Evolutionary conservation across 345 rosid species (phyloP).

Genomic region (Carallia brachiata): DNA sequence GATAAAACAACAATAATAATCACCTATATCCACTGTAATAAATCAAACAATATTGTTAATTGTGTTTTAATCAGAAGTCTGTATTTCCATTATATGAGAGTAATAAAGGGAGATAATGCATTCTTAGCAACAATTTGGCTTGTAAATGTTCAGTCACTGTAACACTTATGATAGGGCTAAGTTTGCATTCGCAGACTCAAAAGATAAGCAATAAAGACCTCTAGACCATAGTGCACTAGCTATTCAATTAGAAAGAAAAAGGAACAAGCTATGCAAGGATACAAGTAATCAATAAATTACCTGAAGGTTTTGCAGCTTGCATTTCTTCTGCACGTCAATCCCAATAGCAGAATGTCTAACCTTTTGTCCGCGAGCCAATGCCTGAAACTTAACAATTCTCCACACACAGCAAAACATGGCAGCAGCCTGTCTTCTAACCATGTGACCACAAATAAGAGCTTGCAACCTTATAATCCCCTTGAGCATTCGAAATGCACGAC

Average conservation of each 20-base stretch:
- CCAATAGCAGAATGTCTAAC: conserved; percentile 43
- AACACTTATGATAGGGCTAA: neutral
- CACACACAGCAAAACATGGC: conserved; percentile 60
- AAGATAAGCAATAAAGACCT: neutral
- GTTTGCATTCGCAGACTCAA: neutral
- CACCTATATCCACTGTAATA: neutral
- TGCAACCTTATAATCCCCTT: conserved; percentile 66
- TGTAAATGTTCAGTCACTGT: neutral
- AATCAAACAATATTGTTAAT: neutral
- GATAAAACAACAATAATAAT: neutral
- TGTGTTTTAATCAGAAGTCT: neutral
- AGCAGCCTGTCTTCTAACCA: conserved; percentile 85
- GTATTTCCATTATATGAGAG: no score
- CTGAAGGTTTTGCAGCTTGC: conserved; percentile 31
- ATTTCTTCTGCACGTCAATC: conserved; percentile 33
- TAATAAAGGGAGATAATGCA: neutral
- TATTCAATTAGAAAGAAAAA: neutral
- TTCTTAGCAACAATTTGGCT: neutral
- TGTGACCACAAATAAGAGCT: conserved; percentile 71
- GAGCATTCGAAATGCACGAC: conserved; percentile 47
- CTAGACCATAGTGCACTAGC: neutral
- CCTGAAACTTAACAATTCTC: conserved; percentile 69
- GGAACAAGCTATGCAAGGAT: neutral
- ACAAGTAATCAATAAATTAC: conserved; percentile 19
- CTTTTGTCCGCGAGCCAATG: conserved; percentile 51